phyloP scores from a whole-genome alignment of 2,329 filamentous ascomycete genomes.

The Akanthomyces dipterigenus region DNA sequence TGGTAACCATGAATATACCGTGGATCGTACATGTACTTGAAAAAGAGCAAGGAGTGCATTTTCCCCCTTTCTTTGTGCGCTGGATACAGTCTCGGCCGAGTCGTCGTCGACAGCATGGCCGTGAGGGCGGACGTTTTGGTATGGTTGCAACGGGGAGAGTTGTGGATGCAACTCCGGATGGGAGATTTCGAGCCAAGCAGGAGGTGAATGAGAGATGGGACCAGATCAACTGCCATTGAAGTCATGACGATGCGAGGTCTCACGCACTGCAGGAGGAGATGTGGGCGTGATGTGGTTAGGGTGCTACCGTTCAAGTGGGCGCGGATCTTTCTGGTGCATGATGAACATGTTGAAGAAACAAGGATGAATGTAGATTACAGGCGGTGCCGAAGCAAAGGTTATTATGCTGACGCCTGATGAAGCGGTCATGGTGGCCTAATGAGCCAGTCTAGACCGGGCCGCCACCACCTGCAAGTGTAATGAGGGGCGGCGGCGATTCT shows the following conservation, averaged over 20 bases:
- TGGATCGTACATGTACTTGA: neutral
- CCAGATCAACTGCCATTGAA: no score
- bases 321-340: neutral
- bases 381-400: neutral
- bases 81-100: neutral
- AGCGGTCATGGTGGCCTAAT: conserved; percentile 1
- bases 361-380: neutral
- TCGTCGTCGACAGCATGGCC: neutral
- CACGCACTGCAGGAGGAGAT: neutral
- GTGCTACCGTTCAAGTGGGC: neutral
- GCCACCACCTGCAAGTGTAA: neutral
- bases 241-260: neutral
- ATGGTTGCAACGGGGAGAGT: neutral
- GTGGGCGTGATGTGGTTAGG: neutral
- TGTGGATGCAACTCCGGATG: neutral
- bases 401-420: neutral
- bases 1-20: neutral
- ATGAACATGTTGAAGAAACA: neutral
- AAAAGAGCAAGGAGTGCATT: neutral
- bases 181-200: neutral
- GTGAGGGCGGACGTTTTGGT: neutral
- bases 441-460: neutral
- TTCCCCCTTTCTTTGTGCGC: neutral
- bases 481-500: neutral
- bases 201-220: neutral